Conservation (phyloP, 306 rosid species). For the Vigna hirtella region DNA sequence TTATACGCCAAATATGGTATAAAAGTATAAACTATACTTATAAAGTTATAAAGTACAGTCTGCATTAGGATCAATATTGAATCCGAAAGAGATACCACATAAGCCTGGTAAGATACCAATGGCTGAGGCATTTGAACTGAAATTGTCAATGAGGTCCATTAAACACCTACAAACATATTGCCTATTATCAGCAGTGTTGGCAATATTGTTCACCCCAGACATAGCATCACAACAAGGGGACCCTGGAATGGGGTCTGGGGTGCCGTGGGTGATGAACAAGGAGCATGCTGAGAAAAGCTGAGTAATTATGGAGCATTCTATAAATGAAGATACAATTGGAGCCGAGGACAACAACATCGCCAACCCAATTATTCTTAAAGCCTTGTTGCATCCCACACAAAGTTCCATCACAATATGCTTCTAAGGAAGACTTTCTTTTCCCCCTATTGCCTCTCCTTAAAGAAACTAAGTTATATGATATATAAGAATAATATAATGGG, state of each 20-base stretch:
- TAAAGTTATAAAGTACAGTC: constrained; percentile 51
- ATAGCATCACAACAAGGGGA: constrained; percentile 65
- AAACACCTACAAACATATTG: constrained; percentile 57
- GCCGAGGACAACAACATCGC: constrained; percentile 27
- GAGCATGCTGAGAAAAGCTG: constrained; percentile 57
- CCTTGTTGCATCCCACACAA: constrained; percentile 42
- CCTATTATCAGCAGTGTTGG: constrained; percentile 39
- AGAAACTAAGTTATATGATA: background rate
- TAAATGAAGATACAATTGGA: constrained; percentile 23
- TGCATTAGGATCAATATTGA: constrained; percentile 54
- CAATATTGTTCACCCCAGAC: constrained; percentile 46
- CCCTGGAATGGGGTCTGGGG: constrained; percentile 63
- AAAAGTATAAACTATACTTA: too few relatives aligned
- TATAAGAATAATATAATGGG: constrained; percentile 12
- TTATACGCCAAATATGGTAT: too few relatives aligned
- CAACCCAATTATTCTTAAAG: constrained; percentile 39
- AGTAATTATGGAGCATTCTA: constrained; percentile 59
- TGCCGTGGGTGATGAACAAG: constrained; percentile 53
- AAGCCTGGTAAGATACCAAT: constrained; percentile 61
- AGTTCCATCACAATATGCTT: constrained; percentile 22
- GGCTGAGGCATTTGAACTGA: constrained; percentile 54
- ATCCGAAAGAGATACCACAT: constrained; percentile 70
- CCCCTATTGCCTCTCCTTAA: background rate
- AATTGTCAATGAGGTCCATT: constrained; percentile 53
- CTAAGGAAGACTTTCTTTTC: background rate